phyloP scores from a whole-genome alignment of 23 red algal species.

The Agarophyton chilense region DNA sequence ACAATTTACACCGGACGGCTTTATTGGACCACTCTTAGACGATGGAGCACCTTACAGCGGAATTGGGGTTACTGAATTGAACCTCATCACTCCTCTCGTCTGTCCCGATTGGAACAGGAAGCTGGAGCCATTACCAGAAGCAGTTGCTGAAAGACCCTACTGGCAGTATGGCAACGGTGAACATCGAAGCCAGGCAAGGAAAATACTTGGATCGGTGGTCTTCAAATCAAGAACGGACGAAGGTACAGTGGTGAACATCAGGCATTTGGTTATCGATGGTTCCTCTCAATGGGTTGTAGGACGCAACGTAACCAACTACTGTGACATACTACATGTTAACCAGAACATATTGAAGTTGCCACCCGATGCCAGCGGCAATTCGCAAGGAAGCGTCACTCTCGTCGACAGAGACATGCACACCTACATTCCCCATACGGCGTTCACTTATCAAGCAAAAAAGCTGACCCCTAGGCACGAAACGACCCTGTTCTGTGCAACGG shows the following conservation, averaged over 20 bases:
- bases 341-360: constrained; percentile 7
- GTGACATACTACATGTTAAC: constrained; percentile 19
- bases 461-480: background rate
- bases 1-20: background rate
- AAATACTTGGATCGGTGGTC: constrained; percentile 7
- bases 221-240: constrained; percentile 16
- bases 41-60: constrained; percentile 48
- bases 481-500: background rate
- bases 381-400: background rate
- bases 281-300: constrained; percentile 46
- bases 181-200: constrained; percentile 7
- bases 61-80: constrained; percentile 8
- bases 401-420: constrained; percentile 9
- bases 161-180: constrained; percentile 57
- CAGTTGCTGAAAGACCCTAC: constrained; percentile 3
- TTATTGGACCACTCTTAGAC: constrained; percentile 28
- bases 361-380: background rate
- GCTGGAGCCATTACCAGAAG: constrained; percentile 19
- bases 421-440: background rate
- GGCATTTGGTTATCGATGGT: constrained; percentile 52
- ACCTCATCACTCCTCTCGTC: background rate
- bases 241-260: background rate
- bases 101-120: constrained; percentile 24
- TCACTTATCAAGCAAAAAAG: background rate
- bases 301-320: constrained; percentile 33